phyloP scores from a whole-genome alignment of 352 stramenopile genomes.

The Globisporangium iwayamae region DNA sequence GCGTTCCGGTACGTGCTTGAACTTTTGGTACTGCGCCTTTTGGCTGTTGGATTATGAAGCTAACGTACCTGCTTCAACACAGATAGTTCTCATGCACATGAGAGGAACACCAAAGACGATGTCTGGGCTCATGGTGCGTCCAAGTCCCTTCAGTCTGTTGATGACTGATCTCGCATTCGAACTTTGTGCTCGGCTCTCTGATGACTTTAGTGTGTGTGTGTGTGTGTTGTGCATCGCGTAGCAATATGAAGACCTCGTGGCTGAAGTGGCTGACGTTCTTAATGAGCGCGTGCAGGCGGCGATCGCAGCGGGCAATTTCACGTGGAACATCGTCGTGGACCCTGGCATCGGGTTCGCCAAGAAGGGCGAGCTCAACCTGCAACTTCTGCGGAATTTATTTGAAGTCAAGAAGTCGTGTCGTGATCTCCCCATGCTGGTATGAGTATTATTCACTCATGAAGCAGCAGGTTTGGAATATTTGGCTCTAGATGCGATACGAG shows the following conservation, averaged over 20 bases:
- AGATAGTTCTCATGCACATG: conserved; percentile 98
- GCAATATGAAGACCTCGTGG: conserved; percentile 89
- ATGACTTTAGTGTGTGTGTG: background rate
- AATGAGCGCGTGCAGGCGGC: conserved; percentile 64
- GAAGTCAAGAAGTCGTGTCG: conserved; percentile 45
- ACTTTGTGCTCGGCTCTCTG: background rate
- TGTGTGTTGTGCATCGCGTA: conserved; percentile 22
- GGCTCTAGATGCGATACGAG: background rate
- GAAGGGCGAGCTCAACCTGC: conserved; percentile 87
- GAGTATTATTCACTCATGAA: background rate
- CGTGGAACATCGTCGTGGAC: conserved; percentile 96
- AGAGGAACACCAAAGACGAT: conserved; percentile 96
- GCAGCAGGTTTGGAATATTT: background rate
- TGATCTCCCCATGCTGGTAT: conserved; percentile 53
- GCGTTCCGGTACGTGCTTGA: conserved; percentile 62
- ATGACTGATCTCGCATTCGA: background rate
- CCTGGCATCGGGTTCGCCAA: conserved; percentile 99
- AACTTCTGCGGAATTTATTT: conserved; percentile 81
- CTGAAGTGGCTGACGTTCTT: conserved; percentile 84
- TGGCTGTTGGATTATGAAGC: background rate
- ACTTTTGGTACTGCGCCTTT: background rate
- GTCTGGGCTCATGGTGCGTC: conserved; percentile 69
- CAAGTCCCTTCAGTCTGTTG: background rate
- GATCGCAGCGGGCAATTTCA: conserved; percentile 83
- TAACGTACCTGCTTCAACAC: background rate